Percentiles rank a stretch among this genome's conserved stretches.
Evolutionary conservation across 2,329 filamentous ascomycete species (phyloP).

Genomic region (Fusarium fujikuroi): DNA sequence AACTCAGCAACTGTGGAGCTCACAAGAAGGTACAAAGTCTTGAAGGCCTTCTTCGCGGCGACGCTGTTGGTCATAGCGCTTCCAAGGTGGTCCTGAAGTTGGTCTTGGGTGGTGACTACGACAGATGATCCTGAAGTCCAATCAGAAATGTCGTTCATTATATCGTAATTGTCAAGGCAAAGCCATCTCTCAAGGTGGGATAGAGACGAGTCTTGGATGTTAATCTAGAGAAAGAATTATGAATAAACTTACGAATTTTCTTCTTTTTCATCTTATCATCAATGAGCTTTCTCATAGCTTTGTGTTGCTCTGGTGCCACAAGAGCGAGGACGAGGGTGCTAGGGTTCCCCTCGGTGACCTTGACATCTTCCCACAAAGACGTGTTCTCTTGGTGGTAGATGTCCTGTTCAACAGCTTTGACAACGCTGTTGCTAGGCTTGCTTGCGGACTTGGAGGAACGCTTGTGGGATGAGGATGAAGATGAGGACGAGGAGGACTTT

Average conservation of each 20-base stretch:
- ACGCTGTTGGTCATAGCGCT: neutral
- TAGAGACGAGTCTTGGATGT: too few species aligned
- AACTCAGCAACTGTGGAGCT: neutral
- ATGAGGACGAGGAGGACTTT: neutral
- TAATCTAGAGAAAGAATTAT: neutral
- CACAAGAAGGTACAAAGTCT: neutral
- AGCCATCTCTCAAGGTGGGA: accelerated
- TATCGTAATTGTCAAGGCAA: too few species aligned
- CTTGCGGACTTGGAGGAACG: neutral
- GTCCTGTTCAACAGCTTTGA: neutral
- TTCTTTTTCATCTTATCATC: neutral
- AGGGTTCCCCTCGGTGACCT: neutral
- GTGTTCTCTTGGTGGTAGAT: neutral
- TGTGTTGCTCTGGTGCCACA: neutral
- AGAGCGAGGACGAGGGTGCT: neutral
- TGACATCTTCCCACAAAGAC: neutral
- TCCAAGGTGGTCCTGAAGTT: neutral
- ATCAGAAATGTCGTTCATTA: neutral
- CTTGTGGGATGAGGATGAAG: neutral
- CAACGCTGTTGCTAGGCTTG: neutral
- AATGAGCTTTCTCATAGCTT: neutral
- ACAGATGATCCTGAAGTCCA: neutral
- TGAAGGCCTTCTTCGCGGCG: neutral
- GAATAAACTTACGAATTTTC: neutral
- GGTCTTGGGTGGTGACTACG: neutral